These are phyloP conservation scores for Crithidia thermophila DNA, from an alignment of 208 protist species.

Conservation along the genomic window DNA sequence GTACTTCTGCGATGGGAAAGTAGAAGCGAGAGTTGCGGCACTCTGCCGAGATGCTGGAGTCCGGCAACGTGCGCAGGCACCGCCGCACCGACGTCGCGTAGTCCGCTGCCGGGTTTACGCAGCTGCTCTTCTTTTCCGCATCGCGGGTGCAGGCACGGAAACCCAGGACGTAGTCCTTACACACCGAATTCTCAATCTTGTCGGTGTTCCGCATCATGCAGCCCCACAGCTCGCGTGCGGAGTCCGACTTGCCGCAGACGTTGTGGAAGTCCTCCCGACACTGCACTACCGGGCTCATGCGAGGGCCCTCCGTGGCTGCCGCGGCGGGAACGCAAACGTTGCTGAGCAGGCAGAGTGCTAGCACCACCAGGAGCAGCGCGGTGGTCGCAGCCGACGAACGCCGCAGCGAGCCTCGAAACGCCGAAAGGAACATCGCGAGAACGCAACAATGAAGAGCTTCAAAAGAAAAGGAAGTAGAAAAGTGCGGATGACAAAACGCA, in stretches of 20 bases:
- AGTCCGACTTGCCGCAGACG: slow-evolving; percentile 19
- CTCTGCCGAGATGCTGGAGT: slow-evolving; percentile 19
- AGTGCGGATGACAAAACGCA: no score
- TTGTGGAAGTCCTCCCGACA: slow-evolving; percentile 37
- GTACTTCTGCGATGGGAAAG: slow-evolving; percentile 22
- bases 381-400: neutral
- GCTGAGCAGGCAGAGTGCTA: neutral
- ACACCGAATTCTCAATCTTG: slow-evolving; percentile 30
- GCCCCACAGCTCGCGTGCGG: slow-evolving; percentile 30
- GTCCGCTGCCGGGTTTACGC: slow-evolving; percentile 32
- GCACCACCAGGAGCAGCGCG: neutral
- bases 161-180: slow-evolving; percentile 38
- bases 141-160: slow-evolving; percentile 38
- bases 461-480: no score
- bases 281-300: slow-evolving; percentile 32
- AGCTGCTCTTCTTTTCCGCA: slow-evolving; percentile 33
- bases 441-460: neutral
- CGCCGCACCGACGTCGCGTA: slow-evolving; percentile 33
- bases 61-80: slow-evolving; percentile 32
- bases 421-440: neutral
- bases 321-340: neutral
- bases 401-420: neutral
- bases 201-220: slow-evolving; percentile 43
- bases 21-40: slow-evolving; percentile 45
- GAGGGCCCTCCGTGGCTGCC: neutral